Conservation (phyloP, 768 basidiomycete species). For the Pulveroboletus frians region DNA sequence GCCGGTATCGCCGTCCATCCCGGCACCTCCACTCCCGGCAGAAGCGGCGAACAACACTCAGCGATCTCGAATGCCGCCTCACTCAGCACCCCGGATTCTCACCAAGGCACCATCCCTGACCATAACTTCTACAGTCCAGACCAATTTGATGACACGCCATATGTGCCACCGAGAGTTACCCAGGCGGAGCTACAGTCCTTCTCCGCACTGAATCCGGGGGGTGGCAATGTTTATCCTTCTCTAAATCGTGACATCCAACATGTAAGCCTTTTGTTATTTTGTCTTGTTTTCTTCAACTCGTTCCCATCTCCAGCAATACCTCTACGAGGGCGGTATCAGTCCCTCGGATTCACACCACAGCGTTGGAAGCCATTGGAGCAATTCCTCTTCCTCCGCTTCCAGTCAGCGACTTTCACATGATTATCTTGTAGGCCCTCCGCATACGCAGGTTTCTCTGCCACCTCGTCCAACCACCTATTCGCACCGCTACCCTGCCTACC, state of each 20-base stretch:
- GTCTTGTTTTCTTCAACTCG: slow-evolving; percentile 1
- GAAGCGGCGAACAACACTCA: slow-evolving; percentile 9
- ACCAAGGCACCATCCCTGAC: slow-evolving; percentile 12
- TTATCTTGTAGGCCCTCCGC: slow-evolving; percentile 3
- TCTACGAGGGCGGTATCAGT: slow-evolving; percentile 18
- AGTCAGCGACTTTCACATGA: slow-evolving; percentile 11
- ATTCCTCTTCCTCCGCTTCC: slow-evolving; percentile 20
- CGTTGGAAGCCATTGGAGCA: slow-evolving; percentile 25
- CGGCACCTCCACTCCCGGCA: slow-evolving; percentile 11
- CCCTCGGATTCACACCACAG: slow-evolving; percentile 25
- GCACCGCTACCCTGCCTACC: slow-evolving; percentile 22
- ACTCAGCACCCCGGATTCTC: slow-evolving; percentile 7
- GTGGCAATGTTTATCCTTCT: slow-evolving; percentile 5
- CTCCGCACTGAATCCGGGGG: slow-evolving; percentile 13
- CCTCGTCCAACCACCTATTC: neutral
- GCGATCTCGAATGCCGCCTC: slow-evolving; percentile 8
- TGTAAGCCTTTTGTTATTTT: slow-evolving; percentile 8
- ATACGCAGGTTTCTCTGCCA: slow-evolving; percentile 4
- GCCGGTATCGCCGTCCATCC: slow-evolving; percentile 17
- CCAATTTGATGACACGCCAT: slow-evolving; percentile 26
- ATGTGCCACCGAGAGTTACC: slow-evolving; percentile 24
- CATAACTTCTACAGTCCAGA: slow-evolving; percentile 13
- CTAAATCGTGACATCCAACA: slow-evolving; percentile 11
- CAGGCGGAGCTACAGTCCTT: slow-evolving; percentile 18
- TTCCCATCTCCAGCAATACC: slow-evolving; percentile 9